Evolutionary conservation across 768 basidiomycete genomes (phyloP).

Genomic region (Tremella fuciformis): DNA sequence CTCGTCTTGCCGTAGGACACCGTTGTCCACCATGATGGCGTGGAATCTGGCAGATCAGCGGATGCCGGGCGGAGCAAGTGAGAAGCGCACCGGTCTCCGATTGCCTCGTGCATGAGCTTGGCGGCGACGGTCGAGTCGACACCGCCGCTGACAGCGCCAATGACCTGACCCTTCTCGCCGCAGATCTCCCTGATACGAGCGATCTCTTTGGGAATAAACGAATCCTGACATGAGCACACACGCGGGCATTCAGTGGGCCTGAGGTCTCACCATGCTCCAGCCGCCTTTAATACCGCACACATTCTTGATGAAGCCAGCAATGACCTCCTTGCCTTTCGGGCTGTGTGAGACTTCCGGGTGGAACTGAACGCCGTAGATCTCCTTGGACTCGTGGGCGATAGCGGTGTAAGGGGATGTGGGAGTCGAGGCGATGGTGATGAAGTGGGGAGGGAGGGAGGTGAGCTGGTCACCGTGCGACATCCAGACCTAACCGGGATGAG

Average conservation of each 20-base stretch:
- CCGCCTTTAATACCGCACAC: slow-evolving; percentile 76
- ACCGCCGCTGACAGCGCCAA: slow-evolving; percentile 95
- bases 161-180: slow-evolving; percentile 89
- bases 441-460: slow-evolving; percentile 71
- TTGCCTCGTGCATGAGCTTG: slow-evolving; percentile 99
- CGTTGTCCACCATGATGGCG: slow-evolving; percentile 99
- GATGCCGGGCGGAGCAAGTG: neutral
- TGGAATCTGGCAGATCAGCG: slow-evolving; percentile 67
- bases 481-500: slow-evolving; percentile 70
- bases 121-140: slow-evolving; percentile 98
- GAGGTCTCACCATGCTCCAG: slow-evolving; percentile 82
- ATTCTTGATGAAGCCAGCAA: slow-evolving; percentile 74
- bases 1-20: slow-evolving; percentile 88
- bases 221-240: slow-evolving; percentile 62
- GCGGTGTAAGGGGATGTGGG: slow-evolving; percentile 86
- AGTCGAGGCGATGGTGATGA: slow-evolving; percentile 84
- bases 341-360: slow-evolving; percentile 98
- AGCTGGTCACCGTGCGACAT: slow-evolving; percentile 99
- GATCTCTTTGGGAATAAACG: slow-evolving; percentile 97
- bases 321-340: slow-evolving; percentile 80
- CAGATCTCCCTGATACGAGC: slow-evolving; percentile 89
- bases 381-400: slow-evolving; percentile 81
- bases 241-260: slow-evolving; percentile 1
- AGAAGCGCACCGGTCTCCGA: slow-evolving; percentile 76
- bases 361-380: slow-evolving; percentile 95